A percentile compares a stretch with the other conserved stretches of the same genome.
phyloP scores from a whole-genome alignment of 1,284 basidiomycete genomes.

The Trichosporon asahii region DNA sequence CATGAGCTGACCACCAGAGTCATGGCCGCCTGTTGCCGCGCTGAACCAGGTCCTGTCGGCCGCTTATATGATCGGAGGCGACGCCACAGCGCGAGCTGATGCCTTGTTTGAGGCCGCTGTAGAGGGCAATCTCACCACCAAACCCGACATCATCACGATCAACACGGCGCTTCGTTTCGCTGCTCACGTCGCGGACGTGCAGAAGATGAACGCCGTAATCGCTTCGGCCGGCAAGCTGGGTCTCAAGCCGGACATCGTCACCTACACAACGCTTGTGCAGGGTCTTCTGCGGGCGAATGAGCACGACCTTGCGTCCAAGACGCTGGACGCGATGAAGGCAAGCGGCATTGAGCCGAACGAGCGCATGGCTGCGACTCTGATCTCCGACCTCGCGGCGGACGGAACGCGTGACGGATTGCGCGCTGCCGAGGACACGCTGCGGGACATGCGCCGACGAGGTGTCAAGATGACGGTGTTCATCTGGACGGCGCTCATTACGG shows the following conservation, averaged over 20 bases:
- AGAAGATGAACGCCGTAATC: slow-evolving; percentile 60
- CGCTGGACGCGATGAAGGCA: slow-evolving; percentile 66
- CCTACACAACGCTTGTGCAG: slow-evolving; percentile 73
- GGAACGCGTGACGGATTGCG: slow-evolving; percentile 58
- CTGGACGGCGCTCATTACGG: slow-evolving; percentile 51
- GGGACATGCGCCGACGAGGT: slow-evolving; percentile 64
- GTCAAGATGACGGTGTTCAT: slow-evolving; percentile 44
- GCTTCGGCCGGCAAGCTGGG: slow-evolving; percentile 56
- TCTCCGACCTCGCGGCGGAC: slow-evolving; percentile 64
- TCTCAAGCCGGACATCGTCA: slow-evolving; percentile 68
- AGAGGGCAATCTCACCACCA: slow-evolving; percentile 35
- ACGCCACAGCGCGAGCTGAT: slow-evolving; percentile 33
- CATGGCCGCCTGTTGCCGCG: slow-evolving; percentile 41
- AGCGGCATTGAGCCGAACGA: slow-evolving; percentile 70
- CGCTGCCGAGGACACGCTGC: slow-evolving; percentile 64
- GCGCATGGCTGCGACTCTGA: slow-evolving; percentile 68
- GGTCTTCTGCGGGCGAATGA: slow-evolving; percentile 66
- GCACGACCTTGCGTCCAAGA: slow-evolving; percentile 61
- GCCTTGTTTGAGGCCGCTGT: slow-evolving; percentile 38
- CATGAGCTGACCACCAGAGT: slow-evolving; percentile 1
- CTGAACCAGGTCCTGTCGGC: slow-evolving; percentile 48
- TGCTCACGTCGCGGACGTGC: slow-evolving; percentile 61
- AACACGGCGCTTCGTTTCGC: slow-evolving; percentile 72
- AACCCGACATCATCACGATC: slow-evolving; percentile 68
- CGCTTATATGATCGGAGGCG: slow-evolving; percentile 33